Conservation (phyloP, 1,284 basidiomycete genomes). For the Marasmius tenuissimus region DNA sequence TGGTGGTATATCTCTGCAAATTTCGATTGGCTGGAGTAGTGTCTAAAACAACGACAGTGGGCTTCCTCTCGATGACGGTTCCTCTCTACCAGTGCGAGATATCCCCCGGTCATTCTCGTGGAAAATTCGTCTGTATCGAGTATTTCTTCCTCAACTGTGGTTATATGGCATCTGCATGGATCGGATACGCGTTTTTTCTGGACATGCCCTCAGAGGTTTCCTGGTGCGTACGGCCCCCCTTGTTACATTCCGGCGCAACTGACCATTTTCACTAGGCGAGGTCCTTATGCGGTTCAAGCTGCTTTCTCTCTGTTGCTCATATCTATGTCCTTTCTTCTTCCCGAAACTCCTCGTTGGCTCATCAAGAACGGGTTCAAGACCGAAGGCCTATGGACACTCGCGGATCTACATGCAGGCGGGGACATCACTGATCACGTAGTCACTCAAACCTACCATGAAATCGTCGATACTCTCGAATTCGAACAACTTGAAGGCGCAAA, state of each 20-base stretch:
- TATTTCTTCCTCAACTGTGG: constrained; percentile 52
- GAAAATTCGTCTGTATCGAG: constrained; percentile 52
- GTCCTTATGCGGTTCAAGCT: constrained; percentile 53
- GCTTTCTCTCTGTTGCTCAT: constrained; percentile 43
- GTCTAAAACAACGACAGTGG: constrained; percentile 22
- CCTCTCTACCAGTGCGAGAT: constrained; percentile 56
- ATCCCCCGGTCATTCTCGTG: constrained; percentile 50
- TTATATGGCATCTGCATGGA: constrained; percentile 51
- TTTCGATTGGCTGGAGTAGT: background rate
- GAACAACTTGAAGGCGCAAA: constrained; percentile 37
- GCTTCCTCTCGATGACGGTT: constrained; percentile 54
- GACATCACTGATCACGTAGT: constrained; percentile 40
- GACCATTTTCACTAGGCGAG: constrained; percentile 12
- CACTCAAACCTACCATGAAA: constrained; percentile 39
- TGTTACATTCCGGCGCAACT: too few relatives aligned
- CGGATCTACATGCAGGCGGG: constrained; percentile 49
- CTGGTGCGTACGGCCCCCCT: constrained; percentile 28
- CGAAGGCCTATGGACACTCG: constrained; percentile 45
- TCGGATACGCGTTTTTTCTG: constrained; percentile 50
- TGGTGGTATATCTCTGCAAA: constrained; percentile 8
- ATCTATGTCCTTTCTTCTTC: constrained; percentile 36
- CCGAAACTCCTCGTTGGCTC: constrained; percentile 57
- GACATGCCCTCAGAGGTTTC: constrained; percentile 47
- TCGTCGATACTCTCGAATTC: constrained; percentile 38
- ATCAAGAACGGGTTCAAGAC: constrained; percentile 46